Conservation (phyloP, 345 rosid genomes). For the Eucalyptus cladocalyx region DNA sequence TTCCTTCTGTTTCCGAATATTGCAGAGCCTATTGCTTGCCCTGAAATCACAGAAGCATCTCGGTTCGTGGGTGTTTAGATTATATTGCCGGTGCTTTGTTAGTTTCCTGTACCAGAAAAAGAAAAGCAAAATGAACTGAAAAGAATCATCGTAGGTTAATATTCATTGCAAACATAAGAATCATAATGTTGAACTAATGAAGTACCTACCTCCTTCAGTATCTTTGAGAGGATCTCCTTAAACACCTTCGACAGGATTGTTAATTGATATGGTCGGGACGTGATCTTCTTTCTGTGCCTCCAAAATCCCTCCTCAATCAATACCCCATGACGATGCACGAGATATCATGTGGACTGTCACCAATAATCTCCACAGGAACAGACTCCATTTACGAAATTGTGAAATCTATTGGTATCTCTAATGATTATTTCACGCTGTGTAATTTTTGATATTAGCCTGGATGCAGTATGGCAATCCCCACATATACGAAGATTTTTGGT, state of each 20-base stretch:
- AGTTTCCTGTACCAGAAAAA: neutral
- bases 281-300: neutral
- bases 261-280: neutral
- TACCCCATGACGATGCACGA: neutral
- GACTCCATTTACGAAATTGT: slow-evolving; percentile 24
- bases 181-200: neutral
- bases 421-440: slow-evolving; percentile 19
- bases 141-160: neutral
- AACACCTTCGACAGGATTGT: neutral
- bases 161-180: neutral
- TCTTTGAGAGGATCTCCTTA: neutral
- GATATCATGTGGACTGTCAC: neutral
- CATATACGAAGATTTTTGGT: slow-evolving; percentile 43
- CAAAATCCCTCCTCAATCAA: neutral
- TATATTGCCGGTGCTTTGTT: neutral
- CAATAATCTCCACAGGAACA: slow-evolving; percentile 38
- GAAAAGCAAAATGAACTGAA: neutral
- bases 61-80: neutral
- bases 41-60: neutral
- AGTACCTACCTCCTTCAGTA: neutral
- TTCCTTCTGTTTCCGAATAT: neutral
- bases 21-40: neutral
- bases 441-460: slow-evolving; percentile 23
- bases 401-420: slow-evolving; percentile 35
- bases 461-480: slow-evolving; percentile 33